A percentile compares a stretch with the other conserved stretches of the same genome.
phyloP scores from a whole-genome alignment of 2,329 filamentous ascomycete genomes.

The Penicillium sp. region DNA sequence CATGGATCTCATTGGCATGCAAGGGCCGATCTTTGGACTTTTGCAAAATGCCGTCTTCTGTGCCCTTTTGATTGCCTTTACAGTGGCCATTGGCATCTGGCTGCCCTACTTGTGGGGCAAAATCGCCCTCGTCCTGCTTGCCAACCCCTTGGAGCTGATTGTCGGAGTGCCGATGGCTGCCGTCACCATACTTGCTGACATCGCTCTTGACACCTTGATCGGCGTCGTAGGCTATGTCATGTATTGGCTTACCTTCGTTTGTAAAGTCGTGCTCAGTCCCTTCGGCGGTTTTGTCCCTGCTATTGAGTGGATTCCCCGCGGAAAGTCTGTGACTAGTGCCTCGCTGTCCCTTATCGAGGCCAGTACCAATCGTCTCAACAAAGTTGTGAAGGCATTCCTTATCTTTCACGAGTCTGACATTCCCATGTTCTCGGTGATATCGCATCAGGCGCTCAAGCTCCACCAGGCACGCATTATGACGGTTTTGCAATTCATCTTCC shows the following conservation, averaged over 20 bases:
- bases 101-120: slow-evolving; percentile 90
- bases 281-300: slow-evolving; percentile 33
- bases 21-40: slow-evolving; percentile 80
- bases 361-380: slow-evolving; percentile 38
- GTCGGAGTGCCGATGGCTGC: slow-evolving; percentile 66
- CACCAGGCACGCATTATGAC: slow-evolving; percentile 53
- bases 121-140: slow-evolving; percentile 70
- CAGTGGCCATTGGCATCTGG: slow-evolving; percentile 79
- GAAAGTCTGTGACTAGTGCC: slow-evolving; percentile 36
- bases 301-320: slow-evolving; percentile 33
- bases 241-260: slow-evolving; percentile 36
- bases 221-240: slow-evolving; percentile 54
- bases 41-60: slow-evolving; percentile 96
- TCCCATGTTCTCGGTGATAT: slow-evolving; percentile 70
- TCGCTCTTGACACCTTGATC: slow-evolving; percentile 71
- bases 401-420: slow-evolving; percentile 55
- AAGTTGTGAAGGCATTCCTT: slow-evolving; percentile 37
- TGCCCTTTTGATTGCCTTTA: slow-evolving; percentile 79
- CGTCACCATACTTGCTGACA: slow-evolving; percentile 67
- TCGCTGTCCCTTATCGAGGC: slow-evolving; percentile 42
- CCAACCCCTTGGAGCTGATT: slow-evolving; percentile 65
- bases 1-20: slow-evolving; percentile 93
- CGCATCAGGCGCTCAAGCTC: slow-evolving; percentile 62
- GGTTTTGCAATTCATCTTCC: slow-evolving; percentile 40
- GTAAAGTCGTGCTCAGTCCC: slow-evolving; percentile 32